Evolutionary conservation across 805 yeast genomes (phyloP).

Genomic region (Saccharomycopsis amapae): DNA sequence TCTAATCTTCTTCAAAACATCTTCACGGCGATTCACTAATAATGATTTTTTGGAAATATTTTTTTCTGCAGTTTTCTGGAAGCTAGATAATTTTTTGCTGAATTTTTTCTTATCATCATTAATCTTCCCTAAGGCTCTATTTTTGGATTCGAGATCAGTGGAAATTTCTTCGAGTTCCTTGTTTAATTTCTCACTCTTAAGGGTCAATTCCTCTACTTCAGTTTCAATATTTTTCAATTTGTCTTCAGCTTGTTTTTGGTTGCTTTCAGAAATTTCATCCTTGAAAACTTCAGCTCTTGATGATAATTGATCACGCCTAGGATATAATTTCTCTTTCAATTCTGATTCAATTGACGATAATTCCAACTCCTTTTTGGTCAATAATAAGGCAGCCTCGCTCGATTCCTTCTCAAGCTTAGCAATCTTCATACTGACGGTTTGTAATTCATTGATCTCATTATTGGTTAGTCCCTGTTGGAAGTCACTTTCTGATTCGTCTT

Average conservation of each 20-base stretch:
- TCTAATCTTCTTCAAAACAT: slow-evolving; percentile 61
- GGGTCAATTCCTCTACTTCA: slow-evolving; percentile 26
- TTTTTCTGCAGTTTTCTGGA: slow-evolving; percentile 36
- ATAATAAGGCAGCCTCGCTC: slow-evolving; percentile 32
- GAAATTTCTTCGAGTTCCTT: slow-evolving; percentile 30
- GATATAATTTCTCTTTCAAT: slow-evolving; percentile 48
- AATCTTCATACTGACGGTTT: slow-evolving; percentile 31
- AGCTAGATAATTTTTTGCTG: slow-evolving; percentile 45
- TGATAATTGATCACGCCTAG: slow-evolving; percentile 39
- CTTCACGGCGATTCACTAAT: slow-evolving; percentile 57
- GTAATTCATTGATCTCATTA: slow-evolving; percentile 41
- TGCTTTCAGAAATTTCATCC: slow-evolving; percentile 20
- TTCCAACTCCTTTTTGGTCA: slow-evolving; percentile 41
- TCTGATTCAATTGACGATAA: slow-evolving; percentile 46
- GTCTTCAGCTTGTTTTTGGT: slow-evolving; percentile 22
- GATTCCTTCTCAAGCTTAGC: slow-evolving; percentile 35
- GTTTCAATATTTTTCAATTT: slow-evolving; percentile 22
- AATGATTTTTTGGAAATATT: slow-evolving; percentile 42
- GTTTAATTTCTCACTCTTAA: slow-evolving; percentile 27
- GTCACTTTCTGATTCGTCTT: slow-evolving; percentile 43
- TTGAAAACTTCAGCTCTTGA: slow-evolving; percentile 23
- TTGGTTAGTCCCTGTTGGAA: slow-evolving; percentile 47
- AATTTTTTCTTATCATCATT: slow-evolving; percentile 17
- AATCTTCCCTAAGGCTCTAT: slow-evolving; percentile 22
- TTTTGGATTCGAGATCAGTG: slow-evolving; percentile 24